Base-by-base conservation (phyloP, 345 rosid species). In the Mercurialis annua region DNA sequence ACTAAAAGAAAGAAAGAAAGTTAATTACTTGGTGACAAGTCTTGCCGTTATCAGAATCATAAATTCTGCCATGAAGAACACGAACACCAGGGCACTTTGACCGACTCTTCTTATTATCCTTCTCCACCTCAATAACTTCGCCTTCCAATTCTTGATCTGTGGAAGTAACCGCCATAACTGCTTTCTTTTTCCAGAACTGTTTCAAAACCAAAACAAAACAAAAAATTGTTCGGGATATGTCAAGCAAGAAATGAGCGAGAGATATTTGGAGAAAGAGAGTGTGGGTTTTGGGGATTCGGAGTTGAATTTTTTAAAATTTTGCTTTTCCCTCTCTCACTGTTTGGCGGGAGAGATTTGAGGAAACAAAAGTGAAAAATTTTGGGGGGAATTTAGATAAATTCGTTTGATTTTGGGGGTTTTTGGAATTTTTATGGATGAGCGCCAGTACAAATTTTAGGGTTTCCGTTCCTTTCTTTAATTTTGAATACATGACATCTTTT, bases 1-100 rank as follows among this genome's bases (percentile, higher is more conserved):
- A 10, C 9, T 36, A 21, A 56, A 24, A 52, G 5, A 31, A 30
- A 31, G 27, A n/a, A 8, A 10, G n/a, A n/a, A 30, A 34, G 59
- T 42, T 0, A 6, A 10, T 34, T 48, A 90, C 98, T 84, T 89
- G 94, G 58, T 92, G 96, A 72, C 96, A 89, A 7, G 84, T 84
- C 71, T 82, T 87, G n/a, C 94, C 89, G 17, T 80, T 80, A 21
- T 76, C 72, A 14, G 92, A 78, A 74, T 88, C 88, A 24, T 82
- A 85, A 44, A 83, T 80, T 59, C 84, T 75, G 47, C 84, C 76
- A 2, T 80, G 78, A 4, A 78, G 33, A 36, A 87, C 78, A 2
- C 88, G 83, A 71, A 87, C 76, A 27, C 84, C 86, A 27, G 85
- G 83, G 65, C 65, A 62, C 10, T 73, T 83, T 23, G 81, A 46